Evolutionary conservation across 257 asterid species (phyloP), one percentile per base, ranked within the genome.

Genomic region (Nicotiana tomentosiformis): DNA sequence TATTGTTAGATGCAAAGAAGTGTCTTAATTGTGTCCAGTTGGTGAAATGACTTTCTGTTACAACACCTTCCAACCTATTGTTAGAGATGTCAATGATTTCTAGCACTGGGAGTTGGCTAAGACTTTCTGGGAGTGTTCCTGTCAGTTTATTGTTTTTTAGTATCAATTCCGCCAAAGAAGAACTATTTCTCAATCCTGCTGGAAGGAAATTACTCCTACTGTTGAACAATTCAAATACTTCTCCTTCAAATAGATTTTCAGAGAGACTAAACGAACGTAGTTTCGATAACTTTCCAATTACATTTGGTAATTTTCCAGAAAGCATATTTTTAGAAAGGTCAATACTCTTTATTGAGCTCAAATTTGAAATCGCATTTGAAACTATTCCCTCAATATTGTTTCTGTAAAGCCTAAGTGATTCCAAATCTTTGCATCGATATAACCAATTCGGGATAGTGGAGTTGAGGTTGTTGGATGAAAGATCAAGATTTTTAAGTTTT

Each of bases 381-480:
- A 90, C 86, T 53, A 81, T 12, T 4, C 85, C 86, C 5, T 85
- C 82, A 7, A 87, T 26, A n/a, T 3, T 9, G 64, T 35, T 84
- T 8, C 0, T 0, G 0, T 32, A 1, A 18, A 86, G 7, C 5
- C 7, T 0, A 0, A 86, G 23, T 51, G 15, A 60, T 18, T 74
- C 76, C 4, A 89, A 82, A 43, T 77, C 49, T 20, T 84, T 84
- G 67, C 77, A 83, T 5, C 10, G 17, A 72, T 84, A 87, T 60
- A 89, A 66, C 89, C 88, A 84, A 16, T 82, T 15, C 7, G 89
- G 90, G 20, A 89, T 86, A 66, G 62, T 65, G 76, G 88, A 81
- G 77, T 67, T 83, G 23, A 86, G 49, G n/a, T 6, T 0, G 77
- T 83, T 87, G 0, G 0, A 0, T 1, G 87, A 81, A 17, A 85